Evolutionary conservation across 163 green algal genomes (phyloP), one percentile per base, ranked within the genome.

Genomic region (Prototheca cutis): DNA sequence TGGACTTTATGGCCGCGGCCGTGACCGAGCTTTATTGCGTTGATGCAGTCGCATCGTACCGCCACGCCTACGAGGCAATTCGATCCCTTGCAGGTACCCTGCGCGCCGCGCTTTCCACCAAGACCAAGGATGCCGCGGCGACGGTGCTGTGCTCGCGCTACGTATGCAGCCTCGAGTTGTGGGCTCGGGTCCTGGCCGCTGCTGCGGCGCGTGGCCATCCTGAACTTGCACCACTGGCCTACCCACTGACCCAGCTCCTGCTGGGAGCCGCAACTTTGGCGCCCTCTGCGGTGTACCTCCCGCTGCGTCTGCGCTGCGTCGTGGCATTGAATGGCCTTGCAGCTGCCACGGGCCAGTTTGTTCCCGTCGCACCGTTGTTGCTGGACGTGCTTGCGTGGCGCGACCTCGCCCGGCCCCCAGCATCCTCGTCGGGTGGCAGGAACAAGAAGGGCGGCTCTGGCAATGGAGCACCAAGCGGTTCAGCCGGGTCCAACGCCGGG

Each of bases 91-190:
- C 90, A 24, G 62, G 84, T 51, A 58, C 86, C 53, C 67, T 97
- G 73, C 79, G 90, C 17, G 72, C 62, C 2, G 90, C 89, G 7
- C 70, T 96, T 23, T 82, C 72, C 31, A 79, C 63, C 52, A 94
- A 94, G 67, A 88, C 72, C 25, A 86, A 86, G 63, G 86, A 96
- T 29, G 70, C 82, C 6, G 93, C 88, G 76, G 76, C 80, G 39
- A 69, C 84, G 59, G 82, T 96, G 13, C 96, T 96, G 73, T 90
- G 82, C 81, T 96, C 90, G 90, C 82, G 86, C 65, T 66, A 32
- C 8, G 6, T 27, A 15, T 33, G 28, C 42, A 47, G 52, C 21
- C 66, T 96, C 27, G 85, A 95, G 75, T 76, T 95, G 45, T 97
- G 90, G 89, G 78, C 74, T 28, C 80, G 76, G 54, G 71, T 90